phyloP scores from a whole-genome alignment of 305 asterid species.

The Solanum aculeatissimum region DNA sequence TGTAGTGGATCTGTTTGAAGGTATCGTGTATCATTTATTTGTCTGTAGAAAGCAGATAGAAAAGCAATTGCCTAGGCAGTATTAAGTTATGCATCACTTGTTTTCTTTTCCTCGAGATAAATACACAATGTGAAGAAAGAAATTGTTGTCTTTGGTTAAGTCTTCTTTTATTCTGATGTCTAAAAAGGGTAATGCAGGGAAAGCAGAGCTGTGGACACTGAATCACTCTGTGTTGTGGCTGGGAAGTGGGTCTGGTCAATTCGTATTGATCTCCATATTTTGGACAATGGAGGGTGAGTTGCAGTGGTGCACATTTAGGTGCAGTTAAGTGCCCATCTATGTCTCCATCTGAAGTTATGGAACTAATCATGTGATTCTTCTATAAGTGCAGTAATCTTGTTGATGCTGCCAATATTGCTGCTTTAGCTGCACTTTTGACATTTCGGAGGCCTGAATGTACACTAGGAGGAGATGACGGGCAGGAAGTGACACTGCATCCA shows the following conservation, averaged over 20 bases:
- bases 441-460: constrained; percentile 90
- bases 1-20: neutral
- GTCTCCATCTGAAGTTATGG: neutral
- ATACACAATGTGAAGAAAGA: neutral
- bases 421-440: constrained; percentile 81
- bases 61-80: neutral
- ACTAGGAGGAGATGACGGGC: constrained; percentile 77
- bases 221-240: constrained; percentile 84
- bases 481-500: constrained; percentile 68
- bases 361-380: neutral
- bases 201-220: constrained; percentile 92
- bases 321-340: neutral
- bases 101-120: neutral
- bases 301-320: neutral
- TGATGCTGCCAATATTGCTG: constrained; percentile 94
- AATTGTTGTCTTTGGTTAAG: neutral
- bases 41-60: neutral
- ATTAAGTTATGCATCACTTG: neutral
- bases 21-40: neutral
- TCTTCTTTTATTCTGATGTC: constrained; percentile 6
- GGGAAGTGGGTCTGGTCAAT: constrained; percentile 96
- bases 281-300: constrained; percentile 91
- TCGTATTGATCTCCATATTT: constrained; percentile 78
- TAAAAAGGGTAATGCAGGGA: constrained; percentile 45
- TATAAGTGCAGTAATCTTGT: constrained; percentile 60